These are phyloP conservation scores for Olyra latifolia DNA, from an alignment of 176 grass and related monocot genomes.

Conservation along the genomic window DNA sequence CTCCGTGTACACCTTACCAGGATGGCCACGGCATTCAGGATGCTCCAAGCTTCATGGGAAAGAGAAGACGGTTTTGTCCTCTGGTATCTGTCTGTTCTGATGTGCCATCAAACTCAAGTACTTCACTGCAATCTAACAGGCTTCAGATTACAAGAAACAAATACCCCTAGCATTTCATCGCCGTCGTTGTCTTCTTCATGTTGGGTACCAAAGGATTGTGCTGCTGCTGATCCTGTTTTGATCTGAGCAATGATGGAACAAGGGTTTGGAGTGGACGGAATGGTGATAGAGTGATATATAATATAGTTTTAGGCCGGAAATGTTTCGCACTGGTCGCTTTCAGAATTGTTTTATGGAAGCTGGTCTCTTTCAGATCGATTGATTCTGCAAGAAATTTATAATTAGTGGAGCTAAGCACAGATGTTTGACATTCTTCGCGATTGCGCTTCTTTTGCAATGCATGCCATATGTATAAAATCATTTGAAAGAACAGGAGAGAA, in stretches of 20 bases:
- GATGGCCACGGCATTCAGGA: background rate
- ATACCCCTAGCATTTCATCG: background rate
- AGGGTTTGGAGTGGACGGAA: slow-evolving; percentile 24
- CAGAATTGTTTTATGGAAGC: background rate
- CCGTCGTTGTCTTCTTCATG: too few species aligned
- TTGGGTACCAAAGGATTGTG: background rate
- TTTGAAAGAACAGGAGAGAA: background rate
- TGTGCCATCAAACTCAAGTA: background rate
- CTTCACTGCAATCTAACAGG: background rate
- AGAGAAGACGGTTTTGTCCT: background rate
- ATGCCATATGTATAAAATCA: background rate
- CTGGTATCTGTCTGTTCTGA: background rate
- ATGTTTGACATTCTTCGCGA: background rate
- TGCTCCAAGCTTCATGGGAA: slow-evolving; percentile 8
- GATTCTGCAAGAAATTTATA: background rate
- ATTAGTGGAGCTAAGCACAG: background rate
- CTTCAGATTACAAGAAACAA: background rate
- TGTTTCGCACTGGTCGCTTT: background rate
- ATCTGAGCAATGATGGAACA: background rate
- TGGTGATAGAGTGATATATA: background rate
- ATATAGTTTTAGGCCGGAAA: background rate
- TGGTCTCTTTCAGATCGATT: background rate
- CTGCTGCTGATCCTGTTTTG: background rate
- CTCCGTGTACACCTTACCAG: background rate
- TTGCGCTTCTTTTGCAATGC: background rate